Conservation (phyloP, 2,329 filamentous ascomycete genomes). For the Exophiala xenobiotica region DNA sequence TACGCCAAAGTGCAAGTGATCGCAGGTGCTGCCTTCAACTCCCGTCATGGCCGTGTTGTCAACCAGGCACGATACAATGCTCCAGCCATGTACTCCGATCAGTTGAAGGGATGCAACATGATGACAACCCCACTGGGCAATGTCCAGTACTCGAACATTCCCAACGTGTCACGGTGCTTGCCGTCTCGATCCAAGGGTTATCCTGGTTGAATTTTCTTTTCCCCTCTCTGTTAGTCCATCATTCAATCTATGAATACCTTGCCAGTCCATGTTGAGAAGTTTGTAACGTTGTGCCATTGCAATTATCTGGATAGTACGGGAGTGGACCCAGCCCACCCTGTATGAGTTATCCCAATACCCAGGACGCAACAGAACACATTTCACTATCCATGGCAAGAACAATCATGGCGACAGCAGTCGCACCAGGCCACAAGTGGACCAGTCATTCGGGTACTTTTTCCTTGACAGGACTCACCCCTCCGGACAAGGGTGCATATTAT, state of each 20-base stretch:
- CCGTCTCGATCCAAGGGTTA: conserved; percentile 14
- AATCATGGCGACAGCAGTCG: background rate
- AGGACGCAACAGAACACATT: conserved; percentile 15
- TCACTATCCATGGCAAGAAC: background rate
- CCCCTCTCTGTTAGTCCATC: conserved; percentile 10
- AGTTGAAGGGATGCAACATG: conserved; percentile 17
- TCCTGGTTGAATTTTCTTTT: conserved; percentile 14
- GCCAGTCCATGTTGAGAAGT: conserved; percentile 10
- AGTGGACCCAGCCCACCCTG: conserved; percentile 16
- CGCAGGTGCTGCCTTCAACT: conserved; percentile 14
- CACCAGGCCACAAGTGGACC: conserved; percentile 3
- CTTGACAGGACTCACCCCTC: conserved; percentile 6
- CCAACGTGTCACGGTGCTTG: conserved; percentile 13
- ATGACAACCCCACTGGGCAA: conserved; percentile 20
- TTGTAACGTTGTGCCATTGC: conserved; percentile 11
- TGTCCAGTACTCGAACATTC: conserved; percentile 17
- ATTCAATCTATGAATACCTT: conserved; percentile 11
- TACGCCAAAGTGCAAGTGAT: conserved; percentile 21
- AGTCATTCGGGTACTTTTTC: conserved; percentile 12
- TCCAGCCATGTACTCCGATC: conserved; percentile 13
- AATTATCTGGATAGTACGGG: conserved; percentile 5
- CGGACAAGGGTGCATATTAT: conserved; percentile 5
- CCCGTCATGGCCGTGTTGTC: conserved; percentile 12
- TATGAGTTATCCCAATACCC: background rate
- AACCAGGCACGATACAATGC: conserved; percentile 18